Evolutionary conservation across 768 basidiomycete genomes (phyloP), one percentile per base, ranked within the genome.

Genomic region (Lactarius evosmus): DNA sequence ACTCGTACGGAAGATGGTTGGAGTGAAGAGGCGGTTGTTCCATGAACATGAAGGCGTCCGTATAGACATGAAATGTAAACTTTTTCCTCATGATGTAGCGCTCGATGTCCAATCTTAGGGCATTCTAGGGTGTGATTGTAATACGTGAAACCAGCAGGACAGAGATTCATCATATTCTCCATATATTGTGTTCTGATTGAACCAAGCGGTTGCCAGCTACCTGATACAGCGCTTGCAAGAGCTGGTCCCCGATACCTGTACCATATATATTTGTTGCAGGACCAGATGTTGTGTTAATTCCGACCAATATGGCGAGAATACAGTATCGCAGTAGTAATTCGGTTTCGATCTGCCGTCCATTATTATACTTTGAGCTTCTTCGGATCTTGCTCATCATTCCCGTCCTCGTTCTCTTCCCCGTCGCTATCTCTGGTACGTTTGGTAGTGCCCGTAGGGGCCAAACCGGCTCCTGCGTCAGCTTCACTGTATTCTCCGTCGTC

Each of bases 1-100:
- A 78, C 74, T 67, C 79, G 79, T 70, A 76, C 74, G 58, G 73
- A 70, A 16, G 79, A 77, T 3, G 72, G 72, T 33, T 92, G 91
- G 84, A 73, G 74, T 56, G 87, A 87, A 72, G 78, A 80, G 67
- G 77, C 79, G n/a, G 63, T 91, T 6, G 88, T 87, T 22, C 89
- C 90, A 6, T 93, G 62, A 72, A 40, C 14, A 34, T 25, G 32
- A 16, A 6, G 14, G 11, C n/a, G 41, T 27, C 4, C 22, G 30
- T 27, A 8, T 16, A 25, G 16, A 29, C 19, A 4, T 46, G 44
- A 22, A 27, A 19, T n/a, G 27, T 7, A 17, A 50, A 46, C 34
- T 22, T 25, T 33, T 50, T 36, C 14, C 38, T 22, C 25, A 22
- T 49, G 17, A 46, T 36, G 16, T 22, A 30, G 32, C 40, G 2